Evolutionary conservation across 179 eudicot species (phyloP), one percentile per base, ranked within the genome.

Genomic region (Amaranthus tricolor): DNA sequence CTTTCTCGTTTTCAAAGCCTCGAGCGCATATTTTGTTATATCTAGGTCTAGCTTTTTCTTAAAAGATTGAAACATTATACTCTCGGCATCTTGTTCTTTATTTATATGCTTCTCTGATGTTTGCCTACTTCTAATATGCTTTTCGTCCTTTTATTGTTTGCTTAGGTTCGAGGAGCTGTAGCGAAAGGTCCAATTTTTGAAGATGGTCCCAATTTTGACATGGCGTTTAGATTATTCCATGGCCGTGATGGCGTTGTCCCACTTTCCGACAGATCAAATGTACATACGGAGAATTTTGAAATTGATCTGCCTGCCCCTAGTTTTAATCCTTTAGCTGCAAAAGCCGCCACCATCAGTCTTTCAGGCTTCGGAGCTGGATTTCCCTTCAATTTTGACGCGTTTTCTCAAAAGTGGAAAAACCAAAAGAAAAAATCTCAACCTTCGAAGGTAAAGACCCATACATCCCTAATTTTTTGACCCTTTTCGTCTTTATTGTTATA

Each of bases 121-220:
- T 76, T 58, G 47, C 61, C 19, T 66, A 19, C 61, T 16, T 51
- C 70, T 51, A 66, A 70, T 60, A 66, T 67, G 6, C 52, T 55
- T 62, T 31, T 10, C 74, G 66, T 79, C 55, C 51, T 74, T n/a
- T 52, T 74, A 16, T 61, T 47, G 14, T 71, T 50, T 54, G 65
- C 82, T 11, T 66, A 94, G 98, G 87, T 76, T 6, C 85, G 82
- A 50, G 89, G 91, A 76, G 84, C 80, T 58, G 89, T 89, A 76
- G 84, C 77, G 56, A 92, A 92, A 84, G 98, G 98, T 75, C 98
- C 98, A 63, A 94, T 94, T 78, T 94, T 94, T 77, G 97, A 94
- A 88, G 98, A 94, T 86, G 97, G 97, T 45, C 96, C 96, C 81
- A 90, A 88, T 83, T 94, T 92, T 82, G 94, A 92, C 70, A 78